These are phyloP conservation scores for Collybiopsis luxurians DNA, from an alignment of 768 basidiomycete genomes.

Conservation along the genomic window DNA sequence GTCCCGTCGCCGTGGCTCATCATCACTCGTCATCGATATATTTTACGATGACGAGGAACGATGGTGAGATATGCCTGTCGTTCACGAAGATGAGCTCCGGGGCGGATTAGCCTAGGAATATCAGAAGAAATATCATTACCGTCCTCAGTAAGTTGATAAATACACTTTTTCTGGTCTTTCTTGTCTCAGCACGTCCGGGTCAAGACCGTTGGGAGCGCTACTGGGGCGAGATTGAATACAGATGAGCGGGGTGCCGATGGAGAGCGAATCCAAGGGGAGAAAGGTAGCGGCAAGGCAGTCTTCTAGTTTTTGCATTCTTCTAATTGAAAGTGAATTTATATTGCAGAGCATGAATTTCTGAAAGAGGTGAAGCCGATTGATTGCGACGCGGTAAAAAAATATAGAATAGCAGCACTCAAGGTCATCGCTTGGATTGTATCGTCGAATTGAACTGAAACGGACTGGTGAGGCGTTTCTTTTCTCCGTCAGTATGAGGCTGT, in stretches of 20 bases:
- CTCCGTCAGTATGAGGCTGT: constrained; percentile 11
- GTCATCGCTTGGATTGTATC: constrained; percentile 97
- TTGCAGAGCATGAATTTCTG: too few relatives aligned
- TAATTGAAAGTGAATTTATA: too few relatives aligned
- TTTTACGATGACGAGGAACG: constrained; percentile 70
- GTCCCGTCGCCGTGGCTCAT: not conserved
- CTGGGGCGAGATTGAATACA: constrained; percentile 80
- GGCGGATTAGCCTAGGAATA: constrained; percentile 86
- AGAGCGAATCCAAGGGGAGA: constrained; percentile 79
- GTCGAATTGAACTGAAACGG: constrained; percentile 96
- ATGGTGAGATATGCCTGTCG: constrained; percentile 93
- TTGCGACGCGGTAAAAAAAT: constrained; percentile 66
- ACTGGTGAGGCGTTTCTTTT: constrained; percentile 60
- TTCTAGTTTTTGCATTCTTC: too few relatives aligned
- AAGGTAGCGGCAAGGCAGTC: too few relatives aligned
- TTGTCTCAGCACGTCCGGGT: constrained; percentile 5
- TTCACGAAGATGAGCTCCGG: constrained; percentile 63
- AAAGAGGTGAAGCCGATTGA: constrained; percentile 61
- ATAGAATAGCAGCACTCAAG: constrained; percentile 91
- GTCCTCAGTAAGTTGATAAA: constrained; percentile 53
- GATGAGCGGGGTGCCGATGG: constrained; percentile 84
- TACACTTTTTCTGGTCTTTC: too few relatives aligned
- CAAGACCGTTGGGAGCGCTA: constrained; percentile 60
- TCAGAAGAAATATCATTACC: constrained; percentile 80
- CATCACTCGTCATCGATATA: too few relatives aligned